Evolutionary conservation across 495 filamentous ascomycete genomes (phyloP).

Genomic region (Aspergillus conjunctus): DNA sequence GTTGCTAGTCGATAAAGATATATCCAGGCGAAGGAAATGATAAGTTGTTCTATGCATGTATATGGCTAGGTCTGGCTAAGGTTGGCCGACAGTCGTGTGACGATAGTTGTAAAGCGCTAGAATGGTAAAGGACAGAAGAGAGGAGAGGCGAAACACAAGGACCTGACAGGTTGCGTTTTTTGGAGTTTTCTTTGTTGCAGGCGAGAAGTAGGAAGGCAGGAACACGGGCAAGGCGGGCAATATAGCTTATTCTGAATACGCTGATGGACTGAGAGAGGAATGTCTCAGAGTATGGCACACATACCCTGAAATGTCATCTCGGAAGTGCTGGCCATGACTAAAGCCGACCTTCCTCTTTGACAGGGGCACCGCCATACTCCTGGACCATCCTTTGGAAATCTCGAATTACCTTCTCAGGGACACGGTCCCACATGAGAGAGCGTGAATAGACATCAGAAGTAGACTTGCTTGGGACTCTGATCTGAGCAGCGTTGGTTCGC

Average conservation of each 20-base stretch:
- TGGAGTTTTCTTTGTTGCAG: constrained; percentile 14
- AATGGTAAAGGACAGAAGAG: constrained; percentile 16
- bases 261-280: constrained; percentile 9
- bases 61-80: constrained; percentile 30
- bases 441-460: constrained; percentile 82
- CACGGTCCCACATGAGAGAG: constrained; percentile 90
- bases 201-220: constrained; percentile 2
- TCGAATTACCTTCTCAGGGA: constrained; percentile 86
- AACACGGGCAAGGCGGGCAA: constrained; percentile 13
- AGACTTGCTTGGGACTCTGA: constrained; percentile 31
- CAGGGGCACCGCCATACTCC: constrained; percentile 48
- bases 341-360: constrained; percentile 41
- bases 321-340: constrained; percentile 31
- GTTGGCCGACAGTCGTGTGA: constrained; percentile 28
- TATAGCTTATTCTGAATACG: constrained; percentile 16
- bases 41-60: constrained; percentile 34
- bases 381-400: constrained; percentile 89
- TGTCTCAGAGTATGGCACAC: constrained; percentile 1
- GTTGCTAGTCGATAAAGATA: constrained; percentile 25
- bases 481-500: constrained; percentile 62
- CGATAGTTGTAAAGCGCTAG: constrained; percentile 17
- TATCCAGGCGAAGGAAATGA: constrained; percentile 32
- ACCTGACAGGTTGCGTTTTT: constrained; percentile 18
- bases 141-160: constrained; percentile 15
- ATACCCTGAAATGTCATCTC: constrained; percentile 3